phyloP scores from a whole-genome alignment of 1,284 basidiomycete genomes.

The Bjerkandera adusta region DNA sequence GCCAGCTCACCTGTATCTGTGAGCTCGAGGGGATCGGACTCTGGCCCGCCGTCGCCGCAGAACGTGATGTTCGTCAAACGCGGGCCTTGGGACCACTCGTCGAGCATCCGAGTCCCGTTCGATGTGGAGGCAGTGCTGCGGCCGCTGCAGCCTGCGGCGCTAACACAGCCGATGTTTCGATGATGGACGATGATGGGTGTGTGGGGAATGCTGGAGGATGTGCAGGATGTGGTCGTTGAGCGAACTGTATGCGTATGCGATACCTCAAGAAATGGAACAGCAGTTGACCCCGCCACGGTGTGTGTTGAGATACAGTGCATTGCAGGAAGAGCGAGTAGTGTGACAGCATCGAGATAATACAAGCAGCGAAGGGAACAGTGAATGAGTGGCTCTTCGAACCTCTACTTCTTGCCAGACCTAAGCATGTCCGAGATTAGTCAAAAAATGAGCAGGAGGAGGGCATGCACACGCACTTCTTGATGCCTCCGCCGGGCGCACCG shows the following conservation, averaged over 20 bases:
- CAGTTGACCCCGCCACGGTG: no score
- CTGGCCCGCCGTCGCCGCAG: conserved; percentile 8
- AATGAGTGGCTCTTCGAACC: background rate
- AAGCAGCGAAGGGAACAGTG: background rate
- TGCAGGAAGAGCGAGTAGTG: background rate
- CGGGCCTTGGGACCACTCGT: conserved; percentile 32
- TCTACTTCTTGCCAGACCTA: conserved; percentile 73
- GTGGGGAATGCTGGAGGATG: background rate
- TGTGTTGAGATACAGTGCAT: no score
- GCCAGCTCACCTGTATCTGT: conserved; percentile 26
- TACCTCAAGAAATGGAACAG: no score
- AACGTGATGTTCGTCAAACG: conserved; percentile 1
- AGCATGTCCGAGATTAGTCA: conserved; percentile 1
- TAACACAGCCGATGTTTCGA: conserved; percentile 19
- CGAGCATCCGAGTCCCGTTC: conserved; percentile 25
- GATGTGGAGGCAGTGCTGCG: conserved; percentile 26
- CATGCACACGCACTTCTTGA: conserved; percentile 70
- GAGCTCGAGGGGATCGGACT: conserved; percentile 14
- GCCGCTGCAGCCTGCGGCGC: conserved; percentile 26
- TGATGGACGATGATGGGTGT: conserved; percentile 7
- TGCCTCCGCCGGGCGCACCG: conserved; percentile 69
- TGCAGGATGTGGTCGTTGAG: background rate
- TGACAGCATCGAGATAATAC: background rate
- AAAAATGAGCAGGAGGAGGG: background rate
- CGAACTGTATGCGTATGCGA: background rate